Evolutionary conservation across 1,139 yeast species (phyloP), one percentile per base, ranked within the genome.

Genomic region (Blastobotrys proliferans): DNA sequence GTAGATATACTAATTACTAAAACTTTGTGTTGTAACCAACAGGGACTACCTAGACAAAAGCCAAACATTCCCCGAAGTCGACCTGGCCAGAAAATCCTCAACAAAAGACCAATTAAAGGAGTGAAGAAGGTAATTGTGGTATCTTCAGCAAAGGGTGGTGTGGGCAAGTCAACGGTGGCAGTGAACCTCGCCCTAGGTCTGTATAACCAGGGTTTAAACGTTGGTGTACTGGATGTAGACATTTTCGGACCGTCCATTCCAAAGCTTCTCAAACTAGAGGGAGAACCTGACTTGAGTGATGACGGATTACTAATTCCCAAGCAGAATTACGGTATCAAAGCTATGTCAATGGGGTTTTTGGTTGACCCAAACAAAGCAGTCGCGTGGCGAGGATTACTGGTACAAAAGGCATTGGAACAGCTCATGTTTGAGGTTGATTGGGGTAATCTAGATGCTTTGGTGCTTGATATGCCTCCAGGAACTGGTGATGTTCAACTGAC

Each of bases 311-410:
- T 86, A 5, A 59, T 81, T 0, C 95, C 95, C 0, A 62, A 85
- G 53, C 62, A 72, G n/a, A 86, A 85, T 56, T 84, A 81, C 52
- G 95, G 95, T 0, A 61, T 86, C 1, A 81, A 83, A 52, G 78
- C 92, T 4, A 86, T 86, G 95, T 84, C 94, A 0, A 86, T 86
- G 94, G 95, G 95, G 0, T 85, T 81, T 55, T 66, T 86, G 52
- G 76, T 86, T 1, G 67, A 65, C 20, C 71, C 76, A 0, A 66
- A 72, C n/a, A 84, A 84, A 21, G 87, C 95, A 0, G 75, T 87
- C 3, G 94, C 83, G 0, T 86, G 95, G 95, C 68, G 95, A 48
- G 95, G 95, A 0, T 63, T 85, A 35, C 79, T 86, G 79, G 92
- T 86, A 25, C 87, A 84, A 79, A 86, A 86, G 59, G 95, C 95